Evolutionary conservation across 1,284 basidiomycete genomes (phyloP), one percentile per base, ranked within the genome.

Genomic region (Naganishia sp.): DNA sequence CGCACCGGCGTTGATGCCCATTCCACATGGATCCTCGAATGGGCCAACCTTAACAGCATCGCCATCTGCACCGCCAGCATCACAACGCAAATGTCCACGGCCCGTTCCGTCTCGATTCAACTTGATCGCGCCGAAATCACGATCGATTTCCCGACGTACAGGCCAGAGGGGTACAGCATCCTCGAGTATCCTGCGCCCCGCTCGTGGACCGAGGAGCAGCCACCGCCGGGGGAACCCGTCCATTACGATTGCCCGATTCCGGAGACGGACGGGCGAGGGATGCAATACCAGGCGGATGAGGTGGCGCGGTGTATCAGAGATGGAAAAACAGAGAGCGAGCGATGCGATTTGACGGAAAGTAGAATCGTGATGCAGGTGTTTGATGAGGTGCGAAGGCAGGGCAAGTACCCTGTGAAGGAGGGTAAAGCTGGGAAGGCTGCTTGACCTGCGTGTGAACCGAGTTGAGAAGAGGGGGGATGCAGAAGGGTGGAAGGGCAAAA

Each of bases 1-100:
- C 53, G 87, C 80, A 93, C 90, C 0, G 86, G 86, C 18, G 92
- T 94, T 36, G 93, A 96, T 77, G 83, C 84, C 68, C 87, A 82
- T 75, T 92, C 90, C 1, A 83, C 87, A 23, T 90, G 91, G 81
- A 85, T 85, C 6, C 83, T 94, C 66, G 87, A 86, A 48, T 94
- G 92, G 81, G 72, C 78, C 39, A 75, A 74, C 33, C 68, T 81
- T 1, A 39, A 39, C 36, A 71, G 72, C 2, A 76, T 74, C 61
- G 75, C 72, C 7, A 54, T 69, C 25, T 67, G 75, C 44, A 70
- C 64, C 3, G 49, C 60, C 7, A 64, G 60, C 25, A 66, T 56
- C 18, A 36, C 70, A 25, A 75, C 76, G 25, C 74, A 76, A 57
- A 70, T 77, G 69, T 70, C 67, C 5, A 44, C 68, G 33, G 65